These are phyloP conservation scores for Stevia rebaudiana DNA, from an alignment of 140 eudicot species.

Conservation along the genomic window DNA sequence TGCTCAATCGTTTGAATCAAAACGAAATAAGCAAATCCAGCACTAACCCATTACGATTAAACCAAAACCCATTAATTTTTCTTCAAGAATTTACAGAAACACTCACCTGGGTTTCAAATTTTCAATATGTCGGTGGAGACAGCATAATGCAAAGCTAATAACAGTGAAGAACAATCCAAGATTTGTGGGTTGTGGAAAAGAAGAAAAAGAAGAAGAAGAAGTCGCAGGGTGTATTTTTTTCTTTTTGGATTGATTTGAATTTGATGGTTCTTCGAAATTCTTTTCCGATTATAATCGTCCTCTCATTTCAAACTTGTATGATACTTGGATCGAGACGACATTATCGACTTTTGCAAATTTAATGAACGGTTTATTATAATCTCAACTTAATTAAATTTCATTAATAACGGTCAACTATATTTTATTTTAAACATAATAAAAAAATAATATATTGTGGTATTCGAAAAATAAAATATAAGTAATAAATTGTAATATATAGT, in stretches of 20 bases:
- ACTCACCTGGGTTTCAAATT: conserved; percentile 25
- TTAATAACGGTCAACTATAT: background rate
- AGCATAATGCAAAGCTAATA: background rate
- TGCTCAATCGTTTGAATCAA: background rate
- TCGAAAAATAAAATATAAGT: too few relatives aligned
- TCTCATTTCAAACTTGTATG: background rate
- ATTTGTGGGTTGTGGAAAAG: conserved; percentile 11
- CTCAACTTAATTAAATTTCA: background rate
- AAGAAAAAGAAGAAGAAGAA: conserved; percentile 6
- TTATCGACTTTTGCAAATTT: conserved; percentile 7
- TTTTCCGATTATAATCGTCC: conserved; percentile 1
- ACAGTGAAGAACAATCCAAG: conserved; percentile 21
- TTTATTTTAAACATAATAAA: too few relatives aligned
- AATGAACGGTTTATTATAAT: background rate
- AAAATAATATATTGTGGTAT: too few relatives aligned
- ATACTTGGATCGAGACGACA: conserved; percentile 14
- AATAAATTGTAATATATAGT: too few relatives aligned
- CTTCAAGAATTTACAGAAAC: conserved; percentile 1
- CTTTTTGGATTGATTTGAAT: background rate
- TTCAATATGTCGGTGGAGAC: conserved; percentile 16
- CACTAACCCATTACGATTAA: background rate
- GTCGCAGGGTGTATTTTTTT: background rate
- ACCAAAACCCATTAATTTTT: conserved; percentile 5
- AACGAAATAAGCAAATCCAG: conserved; percentile 10
- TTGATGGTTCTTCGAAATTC: background rate